Base-by-base conservation (phyloP, 768 basidiomycete genomes). In the Lanmaoa rubissima region DNA sequence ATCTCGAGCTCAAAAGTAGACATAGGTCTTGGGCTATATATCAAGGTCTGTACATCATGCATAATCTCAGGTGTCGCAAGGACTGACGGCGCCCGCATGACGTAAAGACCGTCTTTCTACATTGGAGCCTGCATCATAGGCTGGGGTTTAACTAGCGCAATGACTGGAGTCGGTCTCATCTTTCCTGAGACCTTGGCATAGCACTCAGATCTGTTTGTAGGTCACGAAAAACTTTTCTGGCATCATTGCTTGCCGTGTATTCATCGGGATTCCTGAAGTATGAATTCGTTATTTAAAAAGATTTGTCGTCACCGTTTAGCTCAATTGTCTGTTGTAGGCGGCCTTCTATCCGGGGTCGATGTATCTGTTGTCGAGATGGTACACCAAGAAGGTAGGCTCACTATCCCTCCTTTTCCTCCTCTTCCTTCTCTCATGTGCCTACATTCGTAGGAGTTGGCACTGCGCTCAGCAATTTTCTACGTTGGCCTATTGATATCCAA, bases 301-400 rank as follows among this genome's bases (percentile, higher is more conserved):
- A n/a, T 4, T 28, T n/a, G 5, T 16, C 3, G 3, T 53, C 9
- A 48, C 14, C 8, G 14, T 36, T 21, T 47, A 11, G 17, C 28
- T 11, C 12, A 6, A 40, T 56, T 12, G 9, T 17, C 12, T 4
- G 4, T 19, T 36, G 7, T 44, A 81, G 78, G 79, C 85, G 12
- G 84, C 84, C 2, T 87, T 87, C 61, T 86, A 84, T 68, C 85
- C 87, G 10, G 86, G 86, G 5, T 70, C 75, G 28, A 73, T 76
- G 51, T 76, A 75, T 54, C 67, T 76, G 32, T 70, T 82, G 3
- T 81, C 80, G n/a, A 73, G 80, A 24, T 83, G 80, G 81, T 82
- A 83, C 55, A 82, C 82, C 1, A 80, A 74, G 60, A 80, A 48
- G 50, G 69, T 59, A 36, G 8, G 41, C 12, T 35, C 10, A 8